A percentile compares a stretch with the other conserved stretches of the same genome.
These are phyloP conservation scores for Daldinia vernicosa DNA, from an alignment of 495 filamentous ascomycete genomes.

Conservation along the genomic window DNA sequence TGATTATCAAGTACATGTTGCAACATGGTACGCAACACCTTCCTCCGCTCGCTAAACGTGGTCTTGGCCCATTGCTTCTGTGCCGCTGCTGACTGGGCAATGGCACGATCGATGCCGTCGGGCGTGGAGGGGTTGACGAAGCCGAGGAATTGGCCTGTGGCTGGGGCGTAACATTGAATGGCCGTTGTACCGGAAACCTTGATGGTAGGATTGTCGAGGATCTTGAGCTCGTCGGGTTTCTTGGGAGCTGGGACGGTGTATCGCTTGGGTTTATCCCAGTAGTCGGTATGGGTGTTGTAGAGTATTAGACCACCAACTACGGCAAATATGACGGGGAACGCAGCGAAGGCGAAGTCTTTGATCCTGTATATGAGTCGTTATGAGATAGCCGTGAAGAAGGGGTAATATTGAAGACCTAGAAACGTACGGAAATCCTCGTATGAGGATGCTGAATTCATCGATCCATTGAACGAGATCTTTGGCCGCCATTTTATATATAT, in stretches of 20 bases:
- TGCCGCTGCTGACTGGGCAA: conserved; percentile 75
- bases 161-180: conserved; percentile 90
- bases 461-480: conserved; percentile 41
- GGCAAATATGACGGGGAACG: conserved; percentile 33
- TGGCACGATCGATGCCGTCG: conserved; percentile 81
- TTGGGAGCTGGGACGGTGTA: conserved; percentile 54
- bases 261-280: conserved; percentile 47
- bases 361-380: conserved; percentile 22
- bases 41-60: conserved; percentile 77
- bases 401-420: not conserved
- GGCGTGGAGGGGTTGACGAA: conserved; percentile 79
- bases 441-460: conserved; percentile 22
- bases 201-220: conserved; percentile 68
- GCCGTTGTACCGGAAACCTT: conserved; percentile 64
- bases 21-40: conserved; percentile 81
- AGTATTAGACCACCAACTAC: conserved; percentile 43
- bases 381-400: not conserved
- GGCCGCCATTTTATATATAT: conserved; percentile 35
- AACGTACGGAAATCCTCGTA: conserved; percentile 44
- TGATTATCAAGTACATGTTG: conserved; percentile 90
- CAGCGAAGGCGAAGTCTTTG: conserved; percentile 21
- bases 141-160: conserved; percentile 85
- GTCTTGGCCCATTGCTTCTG: conserved; percentile 85
- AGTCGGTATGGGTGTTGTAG: conserved; percentile 42
- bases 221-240: conserved; percentile 59